phyloP scores from a whole-genome alignment of 75 land plant genomes.

The Pinus taeda region DNA sequence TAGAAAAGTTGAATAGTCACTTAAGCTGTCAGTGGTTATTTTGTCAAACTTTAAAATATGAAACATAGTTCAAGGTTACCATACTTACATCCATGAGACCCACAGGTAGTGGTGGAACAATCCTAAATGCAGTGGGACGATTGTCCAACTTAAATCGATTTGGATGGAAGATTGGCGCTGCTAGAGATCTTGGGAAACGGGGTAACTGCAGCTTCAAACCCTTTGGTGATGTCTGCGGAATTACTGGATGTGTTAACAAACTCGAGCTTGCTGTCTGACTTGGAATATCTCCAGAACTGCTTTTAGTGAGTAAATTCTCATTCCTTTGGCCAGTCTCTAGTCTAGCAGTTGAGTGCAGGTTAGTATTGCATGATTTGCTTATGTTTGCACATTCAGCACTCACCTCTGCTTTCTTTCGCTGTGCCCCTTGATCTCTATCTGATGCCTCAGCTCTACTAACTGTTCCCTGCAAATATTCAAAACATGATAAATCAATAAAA shows the following conservation, averaged over 20 bases:
- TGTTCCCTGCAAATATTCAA: constrained; percentile 4
- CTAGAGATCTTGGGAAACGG: constrained; percentile 16
- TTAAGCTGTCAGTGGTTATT: neutral
- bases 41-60: neutral
- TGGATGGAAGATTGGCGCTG: constrained; percentile 16
- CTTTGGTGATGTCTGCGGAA: constrained; percentile 32
- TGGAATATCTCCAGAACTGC: constrained; percentile 26
- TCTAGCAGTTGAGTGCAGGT: constrained; percentile 9
- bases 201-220: constrained; percentile 25
- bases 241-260: constrained; percentile 11
- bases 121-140: constrained; percentile 72
- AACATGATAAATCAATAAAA: neutral
- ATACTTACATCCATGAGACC: constrained; percentile 59
- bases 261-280: constrained; percentile 13
- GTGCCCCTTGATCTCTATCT: constrained; percentile 23
- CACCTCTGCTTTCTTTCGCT: constrained; percentile 32
- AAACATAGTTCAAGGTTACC: neutral
- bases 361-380: constrained; percentile 14
- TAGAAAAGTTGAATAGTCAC: neutral
- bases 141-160: constrained; percentile 82
- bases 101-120: constrained; percentile 73
- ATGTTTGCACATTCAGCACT: constrained; percentile 5
- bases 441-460: constrained; percentile 6
- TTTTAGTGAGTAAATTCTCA: constrained; percentile 18
- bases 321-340: constrained; percentile 1